Conservation (phyloP, 2,329 filamentous ascomycete genomes). For the Epichloe amarillans region DNA sequence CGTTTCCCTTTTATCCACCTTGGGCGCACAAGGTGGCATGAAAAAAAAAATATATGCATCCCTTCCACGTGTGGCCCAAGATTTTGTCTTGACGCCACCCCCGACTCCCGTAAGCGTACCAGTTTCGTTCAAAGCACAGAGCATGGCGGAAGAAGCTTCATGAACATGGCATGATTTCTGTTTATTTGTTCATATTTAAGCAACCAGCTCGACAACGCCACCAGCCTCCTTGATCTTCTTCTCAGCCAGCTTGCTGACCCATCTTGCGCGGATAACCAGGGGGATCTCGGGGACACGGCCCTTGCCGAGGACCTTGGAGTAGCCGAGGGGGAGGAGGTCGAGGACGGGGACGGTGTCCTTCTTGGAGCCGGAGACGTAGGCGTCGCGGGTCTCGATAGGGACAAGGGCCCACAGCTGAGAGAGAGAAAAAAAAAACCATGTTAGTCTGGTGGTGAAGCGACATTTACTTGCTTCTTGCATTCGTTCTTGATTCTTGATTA, state of each 20-base stretch:
- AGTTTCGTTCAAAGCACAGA: background rate
- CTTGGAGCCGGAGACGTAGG: constrained; percentile 70
- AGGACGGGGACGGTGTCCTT: constrained; percentile 91
- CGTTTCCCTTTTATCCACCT: constrained; percentile 6
- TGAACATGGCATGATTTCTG: background rate
- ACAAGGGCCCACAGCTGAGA: constrained; percentile 85
- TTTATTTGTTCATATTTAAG: constrained; percentile 34
- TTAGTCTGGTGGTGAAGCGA: constrained; percentile 13
- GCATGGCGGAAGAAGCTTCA: background rate
- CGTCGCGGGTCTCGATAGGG: constrained; percentile 81
- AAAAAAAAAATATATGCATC: background rate
- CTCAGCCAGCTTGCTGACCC: constrained; percentile 93
- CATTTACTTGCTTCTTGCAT: background rate
- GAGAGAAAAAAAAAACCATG: constrained; percentile 4
- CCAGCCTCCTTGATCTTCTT: constrained; percentile 98
- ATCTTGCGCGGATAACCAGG: constrained; percentile 86
- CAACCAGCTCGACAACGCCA: constrained; percentile 89
- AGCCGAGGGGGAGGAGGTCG: constrained; percentile 89
- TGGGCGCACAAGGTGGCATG: constrained; percentile 7
- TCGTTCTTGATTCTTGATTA: background rate
- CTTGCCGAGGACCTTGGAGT: constrained; percentile 98
- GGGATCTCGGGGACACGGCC: constrained; percentile 88
- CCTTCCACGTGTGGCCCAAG: background rate
- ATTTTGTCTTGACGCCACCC: constrained; percentile 1
- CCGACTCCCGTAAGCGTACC: constrained; percentile 4